Percentiles rank a stretch among this genome's conserved stretches.
Conservation (phyloP, 2,329 filamentous ascomycete genomes). For the Dothiorella sarmentorum region DNA sequence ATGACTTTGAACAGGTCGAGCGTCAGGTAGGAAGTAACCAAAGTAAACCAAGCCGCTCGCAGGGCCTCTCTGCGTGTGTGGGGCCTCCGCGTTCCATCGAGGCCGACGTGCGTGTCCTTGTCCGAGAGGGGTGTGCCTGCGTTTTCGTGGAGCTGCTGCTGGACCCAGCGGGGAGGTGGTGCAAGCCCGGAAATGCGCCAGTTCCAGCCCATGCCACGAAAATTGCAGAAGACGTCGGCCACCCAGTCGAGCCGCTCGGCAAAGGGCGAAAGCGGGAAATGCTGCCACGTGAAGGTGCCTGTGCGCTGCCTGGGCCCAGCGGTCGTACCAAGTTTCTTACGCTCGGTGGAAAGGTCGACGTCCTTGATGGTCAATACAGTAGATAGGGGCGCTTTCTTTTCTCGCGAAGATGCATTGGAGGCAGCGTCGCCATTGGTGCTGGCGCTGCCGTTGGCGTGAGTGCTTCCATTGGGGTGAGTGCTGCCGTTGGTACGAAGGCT, state of each 20-base stretch:
- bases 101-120: conserved; percentile 19
- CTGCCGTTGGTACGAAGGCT: not conserved
- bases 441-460: not conserved
- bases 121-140: conserved; percentile 22
- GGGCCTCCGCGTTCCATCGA: conserved; percentile 38
- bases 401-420: conserved; percentile 20
- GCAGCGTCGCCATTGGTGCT: not conserved
- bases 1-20: conserved; percentile 68
- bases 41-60: conserved; percentile 31
- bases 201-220: conserved; percentile 60
- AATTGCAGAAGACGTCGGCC: conserved; percentile 54
- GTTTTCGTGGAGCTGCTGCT: conserved; percentile 36
- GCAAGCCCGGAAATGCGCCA: conserved; percentile 52
- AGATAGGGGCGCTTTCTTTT: not conserved
- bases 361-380: conserved; percentile 13
- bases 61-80: conserved; percentile 34
- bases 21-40: conserved; percentile 59
- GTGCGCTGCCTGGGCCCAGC: conserved; percentile 30
- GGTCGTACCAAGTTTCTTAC: conserved; percentile 4
- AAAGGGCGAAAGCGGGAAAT: conserved; percentile 47
- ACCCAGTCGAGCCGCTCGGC: conserved; percentile 57
- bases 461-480: not conserved
- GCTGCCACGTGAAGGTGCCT: conserved; percentile 50
- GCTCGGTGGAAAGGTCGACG: conserved; percentile 9
- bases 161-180: conserved; percentile 40